Evolutionary conservation across 352 stramenopile species (phyloP).

Genomic region (Globisporangium polare): DNA sequence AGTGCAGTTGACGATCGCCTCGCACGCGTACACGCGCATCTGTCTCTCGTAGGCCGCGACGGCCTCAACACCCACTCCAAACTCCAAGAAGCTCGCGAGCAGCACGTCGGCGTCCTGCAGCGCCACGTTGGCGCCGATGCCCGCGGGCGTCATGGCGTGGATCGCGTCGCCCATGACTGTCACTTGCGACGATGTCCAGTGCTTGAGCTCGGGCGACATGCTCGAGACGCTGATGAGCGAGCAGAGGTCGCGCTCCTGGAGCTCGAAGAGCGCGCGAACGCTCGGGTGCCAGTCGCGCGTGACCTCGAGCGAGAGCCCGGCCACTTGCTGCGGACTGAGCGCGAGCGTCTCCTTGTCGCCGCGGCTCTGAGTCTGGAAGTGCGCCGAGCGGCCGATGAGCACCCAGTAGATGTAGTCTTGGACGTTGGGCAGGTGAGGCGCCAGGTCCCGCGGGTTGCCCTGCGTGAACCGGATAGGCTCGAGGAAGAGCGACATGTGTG

Average conservation of each 20-base stretch:
- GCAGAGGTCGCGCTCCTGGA: not conserved
- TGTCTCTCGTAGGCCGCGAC: slow-evolving; percentile 3
- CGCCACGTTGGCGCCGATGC: slow-evolving; percentile 8
- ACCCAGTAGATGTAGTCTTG: slow-evolving; percentile 16
- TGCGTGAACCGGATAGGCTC: slow-evolving; percentile 14
- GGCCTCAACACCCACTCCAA: not conserved
- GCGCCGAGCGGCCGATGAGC: slow-evolving; percentile 1
- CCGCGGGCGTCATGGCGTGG: slow-evolving; percentile 12
- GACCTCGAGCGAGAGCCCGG: not conserved
- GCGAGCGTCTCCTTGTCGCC: not conserved
- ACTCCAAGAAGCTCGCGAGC: not conserved
- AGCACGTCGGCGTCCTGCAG: slow-evolving; percentile 8
- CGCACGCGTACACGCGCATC: slow-evolving; percentile 7
- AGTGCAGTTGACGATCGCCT: not conserved
- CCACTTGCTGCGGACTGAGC: not conserved
- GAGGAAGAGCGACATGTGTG: slow-evolving; percentile 12
- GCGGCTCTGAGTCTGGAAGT: not conserved
- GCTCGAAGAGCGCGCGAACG: slow-evolving; percentile 9
- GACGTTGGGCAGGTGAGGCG: not conserved
- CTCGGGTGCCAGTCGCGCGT: slow-evolving; percentile 4
- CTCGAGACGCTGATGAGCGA: slow-evolving; percentile 2
- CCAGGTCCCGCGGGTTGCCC: slow-evolving; percentile 1
- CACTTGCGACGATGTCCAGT: slow-evolving; percentile 1
- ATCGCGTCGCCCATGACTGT: slow-evolving; percentile 12
- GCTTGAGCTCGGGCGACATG: slow-evolving; percentile 8